Conservation (phyloP, 495 filamentous ascomycete genomes). For the Penicillium nucicola region DNA sequence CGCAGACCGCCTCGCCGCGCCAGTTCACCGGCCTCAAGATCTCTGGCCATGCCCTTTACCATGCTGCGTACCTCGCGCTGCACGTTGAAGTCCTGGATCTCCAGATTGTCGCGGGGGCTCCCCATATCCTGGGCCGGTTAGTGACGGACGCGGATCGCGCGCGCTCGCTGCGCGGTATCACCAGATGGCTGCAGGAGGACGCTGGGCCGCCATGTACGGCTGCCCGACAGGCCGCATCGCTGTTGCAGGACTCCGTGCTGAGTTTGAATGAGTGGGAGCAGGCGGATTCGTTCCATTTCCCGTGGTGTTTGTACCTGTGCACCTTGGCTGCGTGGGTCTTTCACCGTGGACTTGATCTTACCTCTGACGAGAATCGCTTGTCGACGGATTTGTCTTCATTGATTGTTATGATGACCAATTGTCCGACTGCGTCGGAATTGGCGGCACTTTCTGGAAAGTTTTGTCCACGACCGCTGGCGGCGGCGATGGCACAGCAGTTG, state of each 20-base stretch:
- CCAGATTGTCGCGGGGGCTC: constrained; percentile 53
- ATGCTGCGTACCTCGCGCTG: constrained; percentile 47
- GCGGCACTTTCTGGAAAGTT: constrained; percentile 27
- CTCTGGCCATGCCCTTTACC: constrained; percentile 46
- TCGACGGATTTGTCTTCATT: constrained; percentile 29
- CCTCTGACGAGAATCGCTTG: constrained; percentile 1
- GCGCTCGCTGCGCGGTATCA: constrained; percentile 40
- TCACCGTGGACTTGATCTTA: constrained; percentile 27
- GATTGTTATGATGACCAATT: constrained; percentile 37
- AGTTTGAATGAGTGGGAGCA: constrained; percentile 49
- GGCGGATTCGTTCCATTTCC: constrained; percentile 51
- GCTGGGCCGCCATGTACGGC: constrained; percentile 29
- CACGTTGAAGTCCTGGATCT: constrained; percentile 53
- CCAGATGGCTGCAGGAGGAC: constrained; percentile 35
- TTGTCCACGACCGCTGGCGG: constrained; percentile 33
- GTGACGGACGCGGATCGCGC: constrained; percentile 44
- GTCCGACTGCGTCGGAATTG: constrained; percentile 24
- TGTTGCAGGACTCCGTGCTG: constrained; percentile 45
- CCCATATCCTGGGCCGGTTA: constrained; percentile 46
- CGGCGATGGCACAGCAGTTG: constrained; percentile 49
- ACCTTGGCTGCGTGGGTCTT: constrained; percentile 53
- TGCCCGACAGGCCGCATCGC: constrained; percentile 42
- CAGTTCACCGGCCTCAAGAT: constrained; percentile 40
- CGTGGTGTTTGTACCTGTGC: constrained; percentile 55
- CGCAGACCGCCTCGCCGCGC: constrained; percentile 22